Percentiles rank a stretch among this genome's conserved stretches.
Evolutionary conservation across 371 early-diverging fungal genomes (phyloP).

Genomic region (Mortierella sp.): DNA sequence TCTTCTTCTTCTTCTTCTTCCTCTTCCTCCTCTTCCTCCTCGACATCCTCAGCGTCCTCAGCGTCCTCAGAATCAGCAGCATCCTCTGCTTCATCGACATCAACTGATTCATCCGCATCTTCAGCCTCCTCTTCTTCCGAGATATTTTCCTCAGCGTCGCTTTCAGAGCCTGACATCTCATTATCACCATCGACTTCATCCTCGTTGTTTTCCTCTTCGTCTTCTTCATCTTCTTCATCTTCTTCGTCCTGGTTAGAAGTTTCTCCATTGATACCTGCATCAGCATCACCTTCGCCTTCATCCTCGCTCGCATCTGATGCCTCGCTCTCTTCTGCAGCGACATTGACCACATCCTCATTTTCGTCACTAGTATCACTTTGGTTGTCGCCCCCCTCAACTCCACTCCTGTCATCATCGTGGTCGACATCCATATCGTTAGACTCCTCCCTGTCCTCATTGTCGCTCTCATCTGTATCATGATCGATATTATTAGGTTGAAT

Average conservation of each 20-base stretch:
- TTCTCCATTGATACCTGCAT: slow-evolving; percentile 26
- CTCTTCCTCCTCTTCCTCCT: slow-evolving; percentile 6
- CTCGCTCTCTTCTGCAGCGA: background rate
- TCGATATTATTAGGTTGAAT: background rate
- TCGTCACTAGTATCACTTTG: slow-evolving; percentile 8
- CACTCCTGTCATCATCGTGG: slow-evolving; percentile 8
- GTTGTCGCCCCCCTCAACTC: slow-evolving; percentile 29
- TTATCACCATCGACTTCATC: background rate
- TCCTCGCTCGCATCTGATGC: slow-evolving; percentile 7
- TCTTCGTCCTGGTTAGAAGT: background rate
- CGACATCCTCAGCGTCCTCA: slow-evolving; percentile 28
- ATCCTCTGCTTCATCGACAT: background rate
- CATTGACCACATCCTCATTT: background rate
- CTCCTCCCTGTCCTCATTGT: slow-evolving; percentile 7
- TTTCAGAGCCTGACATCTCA: background rate
- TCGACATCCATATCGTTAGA: background rate
- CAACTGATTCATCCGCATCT: background rate
- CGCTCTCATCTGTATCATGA: slow-evolving; percentile 2
- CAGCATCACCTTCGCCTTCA: slow-evolving; percentile 9
- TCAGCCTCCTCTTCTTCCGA: slow-evolving; percentile 6
- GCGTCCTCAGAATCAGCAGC: background rate
- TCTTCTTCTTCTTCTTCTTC: background rate
- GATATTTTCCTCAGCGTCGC: slow-evolving; percentile 9
- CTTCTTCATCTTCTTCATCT: background rate
- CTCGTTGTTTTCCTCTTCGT: background rate